Percentiles rank a stretch among this genome's conserved stretches.
phyloP scores from a whole-genome alignment of 495 filamentous ascomycete species.

The Xylaria telfairii region DNA sequence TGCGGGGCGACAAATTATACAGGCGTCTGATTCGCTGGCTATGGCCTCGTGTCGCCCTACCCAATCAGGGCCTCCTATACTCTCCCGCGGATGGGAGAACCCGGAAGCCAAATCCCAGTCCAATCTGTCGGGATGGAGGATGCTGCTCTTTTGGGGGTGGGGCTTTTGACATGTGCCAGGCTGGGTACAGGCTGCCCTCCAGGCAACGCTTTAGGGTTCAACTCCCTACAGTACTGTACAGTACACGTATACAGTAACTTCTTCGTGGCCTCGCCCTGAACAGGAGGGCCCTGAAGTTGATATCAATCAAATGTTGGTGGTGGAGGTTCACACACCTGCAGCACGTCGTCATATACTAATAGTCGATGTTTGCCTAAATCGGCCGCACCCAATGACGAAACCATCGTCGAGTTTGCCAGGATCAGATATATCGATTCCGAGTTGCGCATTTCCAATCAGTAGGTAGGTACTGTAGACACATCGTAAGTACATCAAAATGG shows the following conservation, averaged over 20 bases:
- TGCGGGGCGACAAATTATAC: background rate
- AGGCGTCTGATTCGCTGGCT: constrained; percentile 5
- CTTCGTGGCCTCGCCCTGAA: background rate
- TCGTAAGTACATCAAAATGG: background rate
- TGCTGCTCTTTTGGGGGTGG: background rate
- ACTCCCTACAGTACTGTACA: background rate
- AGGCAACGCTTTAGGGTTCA: background rate
- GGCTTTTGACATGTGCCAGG: constrained; percentile 1
- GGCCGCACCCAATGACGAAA: background rate
- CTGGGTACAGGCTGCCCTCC: too few relatives aligned
- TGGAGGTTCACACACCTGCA: background rate
- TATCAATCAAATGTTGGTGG: too few relatives aligned
- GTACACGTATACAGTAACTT: background rate
- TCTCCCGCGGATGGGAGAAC: constrained; percentile 17
- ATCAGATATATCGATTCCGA: background rate
- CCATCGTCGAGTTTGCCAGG: background rate
- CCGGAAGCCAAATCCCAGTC: constrained; percentile 26
- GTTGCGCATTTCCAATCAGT: background rate
- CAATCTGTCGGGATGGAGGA: constrained; percentile 20
- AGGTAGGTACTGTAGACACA: background rate
- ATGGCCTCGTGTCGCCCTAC: background rate
- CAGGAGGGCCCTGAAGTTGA: background rate
- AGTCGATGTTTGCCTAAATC: background rate
- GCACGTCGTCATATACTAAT: background rate
- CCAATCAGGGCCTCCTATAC: constrained; percentile 10